Evolutionary conservation across 169 alveolate genomes (phyloP), one percentile per base, ranked within the genome.

Genomic region (Neospora caninum): DNA sequence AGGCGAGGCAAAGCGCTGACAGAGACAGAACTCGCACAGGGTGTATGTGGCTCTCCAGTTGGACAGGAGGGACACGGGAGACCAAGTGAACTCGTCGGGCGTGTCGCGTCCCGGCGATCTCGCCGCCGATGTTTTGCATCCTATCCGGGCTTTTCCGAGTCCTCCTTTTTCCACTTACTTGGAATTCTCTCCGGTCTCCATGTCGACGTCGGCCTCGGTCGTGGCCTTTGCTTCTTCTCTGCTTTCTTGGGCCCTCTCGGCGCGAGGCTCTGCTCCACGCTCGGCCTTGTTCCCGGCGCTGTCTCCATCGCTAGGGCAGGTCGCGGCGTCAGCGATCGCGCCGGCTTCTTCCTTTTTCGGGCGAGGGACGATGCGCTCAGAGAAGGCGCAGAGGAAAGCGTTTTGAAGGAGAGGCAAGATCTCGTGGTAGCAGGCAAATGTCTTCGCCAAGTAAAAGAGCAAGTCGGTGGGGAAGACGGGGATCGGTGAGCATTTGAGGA

Each of bases 401-500:
- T 92, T 89, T 53, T 92, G 88, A 49, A 92, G 94, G 53, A 92
- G 88, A 86, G 49, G 94, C 88, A 92, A 70, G 1, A 80, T 58
- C 87, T 92, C 92, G 67, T 84, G 88, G 88, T 82, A 54, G 92
- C 94, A 92, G 88, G 80, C 73, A 22, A 43, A 92, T 34, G 69
- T 88, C 86, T 80, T 25, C 34, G 94, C 91, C 29, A 92, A 34
- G 41, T 92, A 88, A 54, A 49, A 87, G 49, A 92, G 94, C 70
- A 92, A 54, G 39, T 92, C 94, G 25, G 88, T 29, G 13, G 94
- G 94, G 70, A 92, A 89, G 91, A 67, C 83, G 38, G 94, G 94
- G 9, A 92, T 87, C 45, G 94, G 94, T 9, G 88, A 88, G 69
- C 88, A 88, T 88, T 64, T 82, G 41, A 83, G 88, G 45, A 92